These are phyloP conservation scores for Podospora bellae-mahoneyi DNA, from an alignment of 495 filamentous ascomycete genomes.

Conservation along the genomic window DNA sequence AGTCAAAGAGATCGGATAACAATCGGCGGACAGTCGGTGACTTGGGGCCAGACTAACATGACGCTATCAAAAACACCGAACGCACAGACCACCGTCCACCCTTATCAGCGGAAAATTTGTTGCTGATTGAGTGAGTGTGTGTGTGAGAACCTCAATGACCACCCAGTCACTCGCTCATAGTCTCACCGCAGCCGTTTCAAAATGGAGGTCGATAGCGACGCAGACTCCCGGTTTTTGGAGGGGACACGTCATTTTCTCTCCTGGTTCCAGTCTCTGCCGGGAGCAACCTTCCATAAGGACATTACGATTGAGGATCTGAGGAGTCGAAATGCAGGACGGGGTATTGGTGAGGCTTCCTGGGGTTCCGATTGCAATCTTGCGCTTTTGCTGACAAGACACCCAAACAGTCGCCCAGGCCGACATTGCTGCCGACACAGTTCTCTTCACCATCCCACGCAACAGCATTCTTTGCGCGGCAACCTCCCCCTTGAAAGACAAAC, in stretches of 20 bases:
- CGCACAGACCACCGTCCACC: not conserved
- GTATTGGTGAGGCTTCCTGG: conserved; percentile 38
- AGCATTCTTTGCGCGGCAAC: conserved; percentile 45
- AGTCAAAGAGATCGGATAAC: not conserved
- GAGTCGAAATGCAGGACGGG: conserved; percentile 38
- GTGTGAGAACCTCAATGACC: not conserved
- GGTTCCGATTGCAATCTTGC: not conserved
- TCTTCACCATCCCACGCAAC: conserved; percentile 48
- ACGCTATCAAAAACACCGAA: not conserved
- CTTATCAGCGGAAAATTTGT: not conserved
- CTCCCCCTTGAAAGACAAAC: conserved; percentile 34
- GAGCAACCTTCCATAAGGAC: conserved; percentile 44
- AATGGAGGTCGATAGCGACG: conserved; percentile 25
- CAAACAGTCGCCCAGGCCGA: conserved; percentile 42
- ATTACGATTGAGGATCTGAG: conserved; percentile 46
- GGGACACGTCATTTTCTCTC: conserved; percentile 38
- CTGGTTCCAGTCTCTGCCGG: conserved; percentile 45
- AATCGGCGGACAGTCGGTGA: not conserved
- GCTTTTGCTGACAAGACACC: not conserved
- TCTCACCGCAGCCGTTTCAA: not conserved
- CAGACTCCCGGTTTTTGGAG: conserved; percentile 28
- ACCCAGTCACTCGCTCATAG: not conserved
- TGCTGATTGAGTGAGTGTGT: not conserved
- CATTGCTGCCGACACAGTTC: conserved; percentile 42
- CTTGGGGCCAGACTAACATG: not conserved